Percentiles rank a stretch among this genome's conserved stretches.
Evolutionary conservation across 441 rosid species (phyloP).

Genomic region (Pelargonium exstipulatum): DNA sequence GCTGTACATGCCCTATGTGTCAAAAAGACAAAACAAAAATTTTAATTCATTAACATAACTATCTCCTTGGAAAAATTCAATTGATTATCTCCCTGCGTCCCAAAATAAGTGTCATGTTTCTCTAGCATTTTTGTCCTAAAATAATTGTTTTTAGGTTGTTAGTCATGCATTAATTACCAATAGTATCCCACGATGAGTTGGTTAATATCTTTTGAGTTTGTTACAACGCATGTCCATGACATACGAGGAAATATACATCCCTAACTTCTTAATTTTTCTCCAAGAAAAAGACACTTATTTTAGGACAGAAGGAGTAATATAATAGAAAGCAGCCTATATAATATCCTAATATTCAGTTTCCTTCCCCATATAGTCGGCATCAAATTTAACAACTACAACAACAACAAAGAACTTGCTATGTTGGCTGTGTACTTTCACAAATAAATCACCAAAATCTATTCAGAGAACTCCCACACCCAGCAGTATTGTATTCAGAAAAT

Average conservation of each 20-base stretch:
- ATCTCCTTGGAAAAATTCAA: too few relatives aligned
- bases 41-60: not conserved
- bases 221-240: too few relatives aligned
- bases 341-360: not conserved
- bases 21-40: not conserved
- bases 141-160: too few relatives aligned
- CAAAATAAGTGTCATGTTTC: too few relatives aligned
- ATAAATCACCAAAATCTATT: not conserved
- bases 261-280: too few relatives aligned
- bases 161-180: too few relatives aligned
- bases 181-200: too few relatives aligned
- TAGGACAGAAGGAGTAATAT: not conserved
- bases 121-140: too few relatives aligned
- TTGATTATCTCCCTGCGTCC: too few relatives aligned
- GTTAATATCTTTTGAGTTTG: too few relatives aligned
- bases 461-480: not conserved
- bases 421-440: not conserved
- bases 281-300: too few relatives aligned
- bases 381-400: not conserved
- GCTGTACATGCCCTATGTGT: conserved; percentile 66
- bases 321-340: not conserved
- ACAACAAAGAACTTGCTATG: not conserved
- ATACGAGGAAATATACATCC: too few relatives aligned
- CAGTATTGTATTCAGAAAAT: conserved; percentile 2
- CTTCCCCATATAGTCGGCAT: not conserved